Evolutionary conservation across 129 eudicot species (phyloP), one percentile per base, ranked within the genome.

Genomic region (carrot (Daucus carota)): DNA sequence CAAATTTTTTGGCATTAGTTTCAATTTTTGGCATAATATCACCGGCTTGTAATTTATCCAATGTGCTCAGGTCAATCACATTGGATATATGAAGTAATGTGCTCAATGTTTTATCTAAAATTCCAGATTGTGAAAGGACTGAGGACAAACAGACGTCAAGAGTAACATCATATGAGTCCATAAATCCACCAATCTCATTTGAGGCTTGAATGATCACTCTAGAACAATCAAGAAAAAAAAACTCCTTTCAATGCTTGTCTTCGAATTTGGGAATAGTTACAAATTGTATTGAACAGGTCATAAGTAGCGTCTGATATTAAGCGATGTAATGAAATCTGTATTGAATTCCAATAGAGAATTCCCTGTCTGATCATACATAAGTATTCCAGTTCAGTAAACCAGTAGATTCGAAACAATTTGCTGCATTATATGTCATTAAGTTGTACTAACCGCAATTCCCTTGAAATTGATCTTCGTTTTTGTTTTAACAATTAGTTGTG

Each of bases 281-380:
- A 92, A 3, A 76, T 85, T 20, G 38, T 79, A n/a, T 83, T 90
- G 62, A 86, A 83, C 15, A 82, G 54, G 24, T 81, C 84, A 57
- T 79, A 86, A 28, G 96, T 85, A 65, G 80, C 81, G 79, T 92
- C 98, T 11, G 98, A 92, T 83, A 92, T 88, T 22, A 92, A 79
- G 28, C 98, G 96, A 74, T 92, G 98, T 68, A 96, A 90, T 90
- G 78, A 88, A 92, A 82, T 92, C 96, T 5, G 89, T 83, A 79
- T 82, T 75, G 87, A 92, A 90, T 59, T 92, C 98, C 78, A 92
- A 81, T 16, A 92, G 86, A 54, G 98, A 96, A 85, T 92, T 92
- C 57, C 98, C 98, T 40, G 90, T 81, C 98, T 92, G 86, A 78
- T 79, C 48, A 80, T 54, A 68, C 22, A n/a, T n/a, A n/a, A n/a